phyloP scores from a whole-genome alignment of 345 rosid genomes.

The Corchorus olitorius region DNA sequence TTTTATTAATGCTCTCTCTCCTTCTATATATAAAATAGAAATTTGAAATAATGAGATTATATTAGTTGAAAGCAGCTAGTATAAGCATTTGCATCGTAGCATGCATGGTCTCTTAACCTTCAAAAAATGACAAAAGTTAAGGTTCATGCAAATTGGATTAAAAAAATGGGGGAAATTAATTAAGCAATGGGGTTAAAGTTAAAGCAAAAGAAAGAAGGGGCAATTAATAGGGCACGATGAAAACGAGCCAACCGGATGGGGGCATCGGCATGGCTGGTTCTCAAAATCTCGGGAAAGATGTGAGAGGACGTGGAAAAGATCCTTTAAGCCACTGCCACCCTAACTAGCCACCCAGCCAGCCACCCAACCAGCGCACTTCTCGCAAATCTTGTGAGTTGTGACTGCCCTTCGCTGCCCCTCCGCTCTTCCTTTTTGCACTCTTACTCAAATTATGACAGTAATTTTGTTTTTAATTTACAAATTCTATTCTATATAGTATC shows the following conservation, averaged over 20 bases:
- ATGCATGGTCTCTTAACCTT: not conserved
- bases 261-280: conserved; percentile 4
- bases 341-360: not conserved
- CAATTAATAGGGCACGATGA: conserved; percentile 13
- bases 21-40: no score
- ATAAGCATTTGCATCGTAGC: not conserved
- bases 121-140: not conserved
- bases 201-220: not conserved
- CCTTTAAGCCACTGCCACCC: not conserved
- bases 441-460: not conserved
- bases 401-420: not conserved
- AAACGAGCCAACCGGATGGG: conserved; percentile 25
- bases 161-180: not conserved
- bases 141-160: not conserved
- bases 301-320: conserved; percentile 26
- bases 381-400: conserved; percentile 14
- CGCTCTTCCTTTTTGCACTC: not conserved
- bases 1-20: no score
- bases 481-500: no score
- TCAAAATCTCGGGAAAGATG: conserved; percentile 32
- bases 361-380: conserved; percentile 14
- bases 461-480: not conserved
- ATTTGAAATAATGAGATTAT: not conserved
- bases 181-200: not conserved
- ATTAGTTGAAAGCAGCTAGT: not conserved